Percentiles rank a stretch among this genome's conserved stretches.
phyloP scores from a whole-genome alignment of 129 eudicot genomes.

The Flaveria robusta region DNA sequence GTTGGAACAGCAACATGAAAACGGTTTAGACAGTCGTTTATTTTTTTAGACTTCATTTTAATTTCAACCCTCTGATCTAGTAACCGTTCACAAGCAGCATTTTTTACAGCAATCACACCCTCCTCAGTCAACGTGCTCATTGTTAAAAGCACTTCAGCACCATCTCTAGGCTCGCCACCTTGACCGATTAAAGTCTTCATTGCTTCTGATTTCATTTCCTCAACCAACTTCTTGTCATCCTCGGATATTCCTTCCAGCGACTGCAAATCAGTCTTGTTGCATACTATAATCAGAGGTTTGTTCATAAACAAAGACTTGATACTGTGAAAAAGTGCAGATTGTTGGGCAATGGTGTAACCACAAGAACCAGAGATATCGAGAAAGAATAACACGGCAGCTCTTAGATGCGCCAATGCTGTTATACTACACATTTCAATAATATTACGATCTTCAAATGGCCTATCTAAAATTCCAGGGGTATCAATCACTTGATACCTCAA shows the following conservation, averaged over 20 bases:
- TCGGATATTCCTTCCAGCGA: constrained; percentile 70
- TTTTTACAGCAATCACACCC: constrained; percentile 83
- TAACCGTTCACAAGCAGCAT: constrained; percentile 88
- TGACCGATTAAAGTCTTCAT: constrained; percentile 78
- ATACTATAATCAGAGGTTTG: constrained; percentile 81
- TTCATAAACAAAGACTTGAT: constrained; percentile 89
- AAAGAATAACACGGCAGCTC: constrained; percentile 91
- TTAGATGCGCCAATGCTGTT: constrained; percentile 86
- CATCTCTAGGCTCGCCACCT: constrained; percentile 76
- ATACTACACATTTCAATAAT: constrained; percentile 96
- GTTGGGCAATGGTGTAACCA: constrained; percentile 84
- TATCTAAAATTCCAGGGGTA: constrained; percentile 88
- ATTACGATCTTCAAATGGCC: constrained; percentile 93
- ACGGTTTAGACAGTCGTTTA: constrained; percentile 80
- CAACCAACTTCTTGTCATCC: constrained; percentile 80
- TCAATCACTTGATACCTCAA: constrained; percentile 91
- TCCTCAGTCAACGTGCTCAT: constrained; percentile 94
- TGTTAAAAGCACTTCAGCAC: constrained; percentile 64
- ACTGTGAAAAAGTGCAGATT: constrained; percentile 87
- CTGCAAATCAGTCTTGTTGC: constrained; percentile 91
- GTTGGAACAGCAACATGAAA: constrained; percentile 90
- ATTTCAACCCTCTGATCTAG: constrained; percentile 81
- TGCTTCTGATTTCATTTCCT: constrained; percentile 91
- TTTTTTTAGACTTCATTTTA: constrained; percentile 91
- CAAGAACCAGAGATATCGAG: constrained; percentile 92